Evolutionary conservation across 108 stramenopile genomes (phyloP), one percentile per base, ranked within the genome.

Genomic region (Skeletonema marinoi): DNA sequence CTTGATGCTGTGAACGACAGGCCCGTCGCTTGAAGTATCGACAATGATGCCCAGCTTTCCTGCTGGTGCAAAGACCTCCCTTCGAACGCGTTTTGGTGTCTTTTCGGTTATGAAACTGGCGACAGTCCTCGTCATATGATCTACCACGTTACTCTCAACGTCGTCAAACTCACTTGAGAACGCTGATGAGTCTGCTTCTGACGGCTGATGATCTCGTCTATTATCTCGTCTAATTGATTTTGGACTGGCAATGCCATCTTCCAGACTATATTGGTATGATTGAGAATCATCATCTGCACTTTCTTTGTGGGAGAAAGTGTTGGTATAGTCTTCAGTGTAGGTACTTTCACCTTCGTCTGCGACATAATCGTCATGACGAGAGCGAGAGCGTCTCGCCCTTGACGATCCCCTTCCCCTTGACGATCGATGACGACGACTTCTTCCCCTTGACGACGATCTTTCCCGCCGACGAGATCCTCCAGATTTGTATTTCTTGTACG

Each of bases 21-120:
- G 94, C n/a, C 94, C 94, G 41, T 91, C 72, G n/a, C 83, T 75
- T 17, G 88, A 83, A 17, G 91, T 92, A 71, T 95, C 94, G 82
- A 95, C 89, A 11, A 95, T 87, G 71, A 95, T 88, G 29, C 94
- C 94, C 32, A 95, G 71, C 68, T 90, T 93, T 19, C 94, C 94
- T 4, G 90, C 78, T 16, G 94, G 92, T 25, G 94, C 94, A 39
- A 81, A 46, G 25, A 86, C 68, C 48, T 77, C 76, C 11, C 51
- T 50, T 10, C 50, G 65, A 33, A 51, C 33, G 4, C 42, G 32
- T 41, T 73, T 59, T 41, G 32, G 42, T 74, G 32, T 35, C 51
- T 2, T 19, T 19, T n/a, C 6, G 25, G 25, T 25, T 59, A 42
- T 51, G 25, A 64, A 42, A 51, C n/a, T 19, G 39, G 31, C 19